Evolutionary conservation across 192 early-diverging fungal species (phyloP).

Genomic region (Pilaira anomala): DNA sequence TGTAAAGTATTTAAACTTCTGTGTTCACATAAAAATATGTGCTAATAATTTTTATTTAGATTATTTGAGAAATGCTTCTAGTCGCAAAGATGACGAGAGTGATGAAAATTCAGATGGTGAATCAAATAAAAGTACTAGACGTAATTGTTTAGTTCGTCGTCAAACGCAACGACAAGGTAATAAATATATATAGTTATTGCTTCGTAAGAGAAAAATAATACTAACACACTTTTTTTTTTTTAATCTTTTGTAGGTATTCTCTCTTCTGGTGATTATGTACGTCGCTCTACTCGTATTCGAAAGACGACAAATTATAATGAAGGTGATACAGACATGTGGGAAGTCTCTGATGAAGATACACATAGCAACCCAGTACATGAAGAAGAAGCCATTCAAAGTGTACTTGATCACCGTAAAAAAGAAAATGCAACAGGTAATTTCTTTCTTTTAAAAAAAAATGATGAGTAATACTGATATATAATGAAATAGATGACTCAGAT

Average conservation of each 20-base stretch:
- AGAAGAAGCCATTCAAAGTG: constrained; percentile 54
- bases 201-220: too few species aligned
- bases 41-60: too few species aligned
- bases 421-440: constrained; percentile 28
- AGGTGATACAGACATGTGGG: constrained; percentile 38
- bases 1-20: too few species aligned
- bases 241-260: background rate
- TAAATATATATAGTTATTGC: too few species aligned
- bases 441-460: background rate
- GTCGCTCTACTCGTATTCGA: constrained; percentile 38
- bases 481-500: constrained; percentile 26
- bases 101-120: background rate
- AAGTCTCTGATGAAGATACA: constrained; percentile 35
- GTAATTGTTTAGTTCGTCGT: background rate
- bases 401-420: constrained; percentile 46
- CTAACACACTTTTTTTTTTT: too few species aligned
- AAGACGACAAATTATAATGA: constrained; percentile 40
- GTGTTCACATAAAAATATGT: too few species aligned
- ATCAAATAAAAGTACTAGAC: background rate
- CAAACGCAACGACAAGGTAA: too few species aligned
- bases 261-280: constrained; percentile 14
- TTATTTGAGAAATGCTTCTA: background rate
- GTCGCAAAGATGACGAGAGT: too few species aligned
- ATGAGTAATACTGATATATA: background rate
- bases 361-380: constrained; percentile 31